Percentiles rank a stretch among this genome's conserved stretches.
Conservation (phyloP, 2,329 filamentous ascomycete species). For the Fusarium acutatum region DNA sequence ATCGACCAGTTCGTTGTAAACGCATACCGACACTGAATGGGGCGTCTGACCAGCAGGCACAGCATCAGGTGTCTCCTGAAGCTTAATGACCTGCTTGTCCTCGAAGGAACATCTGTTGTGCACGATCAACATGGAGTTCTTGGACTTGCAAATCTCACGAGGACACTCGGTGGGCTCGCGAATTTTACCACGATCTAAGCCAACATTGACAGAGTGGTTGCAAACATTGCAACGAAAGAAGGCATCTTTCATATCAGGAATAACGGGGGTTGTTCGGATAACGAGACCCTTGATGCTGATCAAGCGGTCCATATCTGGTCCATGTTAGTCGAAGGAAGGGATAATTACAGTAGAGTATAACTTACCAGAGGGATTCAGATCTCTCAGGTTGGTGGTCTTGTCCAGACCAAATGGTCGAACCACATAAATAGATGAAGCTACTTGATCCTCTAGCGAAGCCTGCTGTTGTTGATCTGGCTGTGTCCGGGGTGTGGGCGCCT, state of each 20-base stretch:
- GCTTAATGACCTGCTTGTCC: conserved; percentile 98
- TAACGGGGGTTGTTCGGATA: conserved; percentile 93
- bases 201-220: conserved; percentile 88
- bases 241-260: conserved; percentile 98
- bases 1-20: conserved; percentile 96
- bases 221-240: conserved; percentile 97
- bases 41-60: conserved; percentile 96
- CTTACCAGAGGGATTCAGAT: conserved; percentile 85
- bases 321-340: conserved; percentile 10
- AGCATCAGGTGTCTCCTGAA: conserved; percentile 95
- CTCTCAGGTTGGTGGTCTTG: conserved; percentile 86
- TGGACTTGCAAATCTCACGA: conserved; percentile 79
- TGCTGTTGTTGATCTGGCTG: conserved; percentile 57
- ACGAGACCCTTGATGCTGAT: conserved; percentile 95
- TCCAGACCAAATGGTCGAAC: conserved; percentile 91
- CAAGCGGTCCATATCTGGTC: conserved; percentile 88
- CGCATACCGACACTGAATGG: conserved; percentile 94
- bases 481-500: conserved; percentile 48
- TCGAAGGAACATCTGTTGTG: conserved; percentile 96
- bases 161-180: conserved; percentile 92
- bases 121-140: conserved; percentile 97
- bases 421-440: conserved; percentile 81
- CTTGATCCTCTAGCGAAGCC: conserved; percentile 78
- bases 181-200: conserved; percentile 95
- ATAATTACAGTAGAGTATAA: not conserved